A percentile compares a stretch with the other conserved stretches of the same genome.
These are phyloP conservation scores for Metschnikowia continentalis DNA, from an alignment of 805 yeast genomes.

Conservation along the genomic window DNA sequence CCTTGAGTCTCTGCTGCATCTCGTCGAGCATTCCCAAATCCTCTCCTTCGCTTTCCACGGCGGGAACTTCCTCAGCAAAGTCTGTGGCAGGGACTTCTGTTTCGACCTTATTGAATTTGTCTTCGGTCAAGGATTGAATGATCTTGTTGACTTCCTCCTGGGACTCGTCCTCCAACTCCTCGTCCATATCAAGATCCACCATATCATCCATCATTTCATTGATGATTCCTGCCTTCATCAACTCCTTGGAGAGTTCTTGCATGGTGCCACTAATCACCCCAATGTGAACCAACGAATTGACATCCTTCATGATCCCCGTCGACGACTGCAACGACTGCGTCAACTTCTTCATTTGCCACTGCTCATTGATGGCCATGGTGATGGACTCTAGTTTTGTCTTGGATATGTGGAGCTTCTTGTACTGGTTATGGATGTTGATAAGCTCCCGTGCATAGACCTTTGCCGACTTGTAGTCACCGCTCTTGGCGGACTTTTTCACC, in stretches of 20 bases:
- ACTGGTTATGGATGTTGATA: slow-evolving; percentile 67
- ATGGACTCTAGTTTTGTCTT: slow-evolving; percentile 85
- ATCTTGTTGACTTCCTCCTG: slow-evolving; percentile 65
- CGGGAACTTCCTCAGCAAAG: slow-evolving; percentile 17
- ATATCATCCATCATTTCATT: slow-evolving; percentile 95
- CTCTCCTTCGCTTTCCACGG: slow-evolving; percentile 46
- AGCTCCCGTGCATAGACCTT: slow-evolving; percentile 79
- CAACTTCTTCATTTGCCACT: slow-evolving; percentile 77
- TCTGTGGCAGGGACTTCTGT: slow-evolving; percentile 29
- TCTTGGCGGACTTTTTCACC: slow-evolving; percentile 70
- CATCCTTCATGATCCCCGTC: slow-evolving; percentile 83
- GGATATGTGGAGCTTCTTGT: slow-evolving; percentile 67
- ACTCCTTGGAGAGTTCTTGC: slow-evolving; percentile 81
- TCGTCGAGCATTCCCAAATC: slow-evolving; percentile 73
- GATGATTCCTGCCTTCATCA: slow-evolving; percentile 80
- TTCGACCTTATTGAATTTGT: slow-evolving; percentile 34
- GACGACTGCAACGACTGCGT: slow-evolving; percentile 78
- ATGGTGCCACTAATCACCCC: slow-evolving; percentile 81
- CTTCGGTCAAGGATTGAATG: slow-evolving; percentile 37
- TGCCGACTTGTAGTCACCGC: slow-evolving; percentile 73
- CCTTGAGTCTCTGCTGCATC: slow-evolving; percentile 86
- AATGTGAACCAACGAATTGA: slow-evolving; percentile 68
- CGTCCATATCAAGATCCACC: slow-evolving; percentile 62
- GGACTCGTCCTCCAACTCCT: slow-evolving; percentile 61
- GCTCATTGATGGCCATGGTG: slow-evolving; percentile 85